A percentile compares a stretch with the other conserved stretches of the same genome.
These are phyloP conservation scores for Escallonia rubra DNA, from an alignment of 129 eudicot species.

Conservation along the genomic window DNA sequence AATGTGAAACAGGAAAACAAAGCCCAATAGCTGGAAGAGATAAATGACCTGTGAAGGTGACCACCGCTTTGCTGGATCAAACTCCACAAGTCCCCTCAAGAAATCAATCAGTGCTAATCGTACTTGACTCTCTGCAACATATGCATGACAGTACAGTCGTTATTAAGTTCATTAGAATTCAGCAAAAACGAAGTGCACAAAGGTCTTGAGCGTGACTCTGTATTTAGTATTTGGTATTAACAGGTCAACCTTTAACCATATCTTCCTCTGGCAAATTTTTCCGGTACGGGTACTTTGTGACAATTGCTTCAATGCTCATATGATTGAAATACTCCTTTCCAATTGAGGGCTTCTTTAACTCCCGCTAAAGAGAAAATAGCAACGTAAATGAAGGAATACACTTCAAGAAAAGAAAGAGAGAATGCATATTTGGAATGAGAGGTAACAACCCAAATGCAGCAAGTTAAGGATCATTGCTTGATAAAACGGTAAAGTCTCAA, in stretches of 20 bases:
- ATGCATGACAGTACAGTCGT: slow-evolving; percentile 7
- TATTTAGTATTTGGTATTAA: neutral
- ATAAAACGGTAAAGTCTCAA: neutral
- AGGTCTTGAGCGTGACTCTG: neutral
- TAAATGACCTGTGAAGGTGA: slow-evolving; percentile 87
- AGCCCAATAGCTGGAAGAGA: neutral
- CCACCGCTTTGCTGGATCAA: slow-evolving; percentile 98
- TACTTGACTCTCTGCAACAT: slow-evolving; percentile 63
- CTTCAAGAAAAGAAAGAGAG: neutral
- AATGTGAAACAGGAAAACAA: neutral
- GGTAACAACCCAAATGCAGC: neutral
- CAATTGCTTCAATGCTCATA: slow-evolving; percentile 86
- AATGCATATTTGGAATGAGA: neutral
- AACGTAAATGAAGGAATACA: slow-evolving; percentile 11
- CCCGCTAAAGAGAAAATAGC: slow-evolving; percentile 54
- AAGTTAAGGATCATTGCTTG: neutral
- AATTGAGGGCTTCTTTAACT: slow-evolving; percentile 68
- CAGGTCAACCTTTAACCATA: slow-evolving; percentile 55
- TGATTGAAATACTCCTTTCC: slow-evolving; percentile 89
- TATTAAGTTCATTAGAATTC: neutral
- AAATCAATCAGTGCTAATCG: slow-evolving; percentile 91
- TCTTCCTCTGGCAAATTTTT: slow-evolving; percentile 74
- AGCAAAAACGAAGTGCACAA: neutral
- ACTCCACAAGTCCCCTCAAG: slow-evolving; percentile 92
- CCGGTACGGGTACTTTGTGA: slow-evolving; percentile 78